These are phyloP conservation scores for Aspergillus japonicus DNA, from an alignment of 2,329 filamentous ascomycete genomes.

Conservation along the genomic window DNA sequence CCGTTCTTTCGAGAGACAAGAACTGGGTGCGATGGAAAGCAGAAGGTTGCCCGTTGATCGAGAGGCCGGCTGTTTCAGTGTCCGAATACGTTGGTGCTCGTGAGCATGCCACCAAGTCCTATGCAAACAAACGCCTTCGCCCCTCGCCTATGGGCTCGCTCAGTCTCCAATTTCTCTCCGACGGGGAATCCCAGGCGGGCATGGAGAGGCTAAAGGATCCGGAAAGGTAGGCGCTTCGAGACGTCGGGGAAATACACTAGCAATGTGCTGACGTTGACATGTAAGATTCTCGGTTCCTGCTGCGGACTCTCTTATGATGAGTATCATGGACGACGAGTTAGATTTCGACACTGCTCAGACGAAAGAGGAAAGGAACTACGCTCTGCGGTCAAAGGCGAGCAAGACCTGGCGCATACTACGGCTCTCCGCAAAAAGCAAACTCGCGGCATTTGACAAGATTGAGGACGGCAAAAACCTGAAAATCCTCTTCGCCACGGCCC, in stretches of 20 bases:
- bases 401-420: constrained; percentile 88
- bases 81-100: constrained; percentile 69
- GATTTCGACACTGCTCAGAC: constrained; percentile 78
- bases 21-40: constrained; percentile 99
- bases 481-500: constrained; percentile 44
- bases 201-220: constrained; percentile 68
- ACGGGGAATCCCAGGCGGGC: constrained; percentile 59
- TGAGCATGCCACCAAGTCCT: constrained; percentile 62
- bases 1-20: constrained; percentile 90
- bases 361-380: constrained; percentile 58
- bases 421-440: constrained; percentile 69
- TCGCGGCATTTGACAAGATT: constrained; percentile 81
- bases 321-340: constrained; percentile 76
- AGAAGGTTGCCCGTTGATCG: constrained; percentile 85
- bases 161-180: constrained; percentile 74
- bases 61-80: constrained; percentile 68
- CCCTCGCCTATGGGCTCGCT: constrained; percentile 69
- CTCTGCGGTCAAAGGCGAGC: constrained; percentile 73
- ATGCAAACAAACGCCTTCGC: constrained; percentile 69
- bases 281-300: constrained; percentile 66
- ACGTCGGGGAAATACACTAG: not conserved
- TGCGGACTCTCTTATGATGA: constrained; percentile 67
- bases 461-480: constrained; percentile 73
- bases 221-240: constrained; percentile 46
- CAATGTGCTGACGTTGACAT: constrained; percentile 15